These are phyloP conservation scores for Aspergillus sergii DNA, from an alignment of 2,329 filamentous ascomycete species.

Conservation along the genomic window DNA sequence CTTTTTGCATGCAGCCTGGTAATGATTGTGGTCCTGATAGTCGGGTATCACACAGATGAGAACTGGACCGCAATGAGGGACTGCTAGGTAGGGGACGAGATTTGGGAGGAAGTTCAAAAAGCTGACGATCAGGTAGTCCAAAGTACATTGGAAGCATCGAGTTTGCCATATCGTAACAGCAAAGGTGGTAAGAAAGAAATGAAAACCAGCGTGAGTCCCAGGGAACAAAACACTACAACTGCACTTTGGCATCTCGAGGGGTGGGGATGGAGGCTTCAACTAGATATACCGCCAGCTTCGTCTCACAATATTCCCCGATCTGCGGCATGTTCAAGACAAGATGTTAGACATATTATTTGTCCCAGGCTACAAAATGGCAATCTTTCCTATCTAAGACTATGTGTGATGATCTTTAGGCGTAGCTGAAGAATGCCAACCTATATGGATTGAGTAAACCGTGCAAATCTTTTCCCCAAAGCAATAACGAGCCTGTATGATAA, in stretches of 20 bases:
- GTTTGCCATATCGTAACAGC: not conserved
- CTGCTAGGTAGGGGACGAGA: not conserved
- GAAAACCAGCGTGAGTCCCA: not conserved
- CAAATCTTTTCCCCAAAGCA: no score
- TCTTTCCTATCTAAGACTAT: no score
- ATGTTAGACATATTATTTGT: no score
- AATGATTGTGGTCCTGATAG: not conserved
- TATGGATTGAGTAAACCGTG: no score
- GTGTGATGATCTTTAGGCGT: no score
- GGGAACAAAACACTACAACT: not conserved
- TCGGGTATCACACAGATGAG: not conserved
- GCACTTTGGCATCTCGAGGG: not conserved
- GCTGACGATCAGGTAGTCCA: not conserved
- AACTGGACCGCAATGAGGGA: not conserved
- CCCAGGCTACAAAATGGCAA: no score
- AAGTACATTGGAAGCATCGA: not conserved
- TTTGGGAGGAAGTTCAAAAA: not conserved
- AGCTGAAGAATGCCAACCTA: no score
- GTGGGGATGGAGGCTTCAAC: not conserved
- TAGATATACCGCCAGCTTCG: not conserved
- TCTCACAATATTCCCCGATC: not conserved
- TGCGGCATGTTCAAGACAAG: no score
- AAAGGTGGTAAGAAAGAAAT: not conserved
- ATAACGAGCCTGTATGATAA: no score
- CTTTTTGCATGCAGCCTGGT: not conserved